Evolutionary conservation across 1,284 basidiomycete genomes (phyloP), one percentile per base, ranked within the genome.

Genomic region (Rugosomyces carneus): DNA sequence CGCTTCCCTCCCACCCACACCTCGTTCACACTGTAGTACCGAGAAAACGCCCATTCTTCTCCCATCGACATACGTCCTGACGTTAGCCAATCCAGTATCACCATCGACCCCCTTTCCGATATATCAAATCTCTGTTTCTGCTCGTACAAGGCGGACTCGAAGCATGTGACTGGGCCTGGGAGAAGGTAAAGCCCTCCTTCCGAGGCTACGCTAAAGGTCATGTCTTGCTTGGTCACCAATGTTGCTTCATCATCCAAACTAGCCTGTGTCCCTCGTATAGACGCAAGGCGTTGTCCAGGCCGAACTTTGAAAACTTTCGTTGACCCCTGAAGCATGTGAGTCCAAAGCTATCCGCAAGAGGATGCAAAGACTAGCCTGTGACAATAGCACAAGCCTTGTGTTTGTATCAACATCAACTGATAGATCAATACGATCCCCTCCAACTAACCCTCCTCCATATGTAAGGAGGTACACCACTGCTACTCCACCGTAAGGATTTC

Each of bases 161-260:
- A 97, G 60, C 91, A 94, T n/a, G 91, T 90, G 36, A 95, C 86
- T 10, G 91, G 88, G 55, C 93, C 88, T 0, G 93, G 93, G n/a
- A 97, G 76, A 42, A 95, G 75, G 55, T 91, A 77, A 35, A 95
- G 71, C 1, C 78, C 67, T 20, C 81, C 71, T 1, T 64, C 57
- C 1, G 76, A 57, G 1, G 70, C 62, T 35, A 94, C 66, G 5
- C 57, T 62, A 45, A 83, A 78, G 34, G 76, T 69, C 59, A 90
- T 67, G 15, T 69, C 67, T 57, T 88, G 83, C 47, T 59, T 58
- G 26, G 64, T 64, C 51, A 50, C 54, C 32, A n/a, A 41, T 6
- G 6, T 9, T 5, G 11, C 36, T 36, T 16, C 35, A 20, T 20
- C 21, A 35, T 38, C 45, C 48, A 49, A 40, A 50, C 40, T 24